Base-by-base conservation (phyloP, 139 green algal genomes). In the Spirogloea muscicola region DNA sequence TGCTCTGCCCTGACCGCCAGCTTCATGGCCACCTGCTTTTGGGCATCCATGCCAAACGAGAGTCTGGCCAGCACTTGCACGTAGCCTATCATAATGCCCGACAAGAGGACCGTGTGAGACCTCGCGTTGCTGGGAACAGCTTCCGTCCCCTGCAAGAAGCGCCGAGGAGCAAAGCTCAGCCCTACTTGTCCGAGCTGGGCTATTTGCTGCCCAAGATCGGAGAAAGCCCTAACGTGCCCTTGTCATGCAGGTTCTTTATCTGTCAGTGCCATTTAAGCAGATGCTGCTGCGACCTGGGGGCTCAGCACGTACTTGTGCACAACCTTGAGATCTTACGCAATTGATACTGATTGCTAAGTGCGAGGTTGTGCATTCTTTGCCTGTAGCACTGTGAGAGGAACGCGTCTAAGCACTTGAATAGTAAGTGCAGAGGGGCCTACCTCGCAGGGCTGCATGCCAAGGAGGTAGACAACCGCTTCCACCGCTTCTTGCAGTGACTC, bases 11-110 rank as follows among this genome's bases (percentile, higher is more conserved):
- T 84, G n/a, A 88, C 90, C 36, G 90, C 86, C 27, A 99, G 79
- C 85, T 97, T 97, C 93, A 99, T 97, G 18, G 94, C 95, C 29
- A 99, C 95, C 49, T 93, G 85, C 49, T 87, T 86, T 37, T 42
- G 27, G 1, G 81, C 72, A 62, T 97, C 92, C 29, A 99, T 94
- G 58, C 94, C 94, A 83, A 99, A 96, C 5, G 74, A 88, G 64
- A 98, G 77, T 5, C 91, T 86, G 57, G 92, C 89, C 27, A 97
- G 83, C 52, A 88, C 87, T 73, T 67, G 75, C 43, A 72, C 29
- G 40, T 72, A 34, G 7, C 92, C 93, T 6, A 92, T 79, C 46
- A 96, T 83, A 16, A 80, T 84, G 37, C 94, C 94, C 2, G 90
- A 80, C 40, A 98, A 84, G 48, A 96, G 85, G 36, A 87, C 79